Evolutionary conservation across 257 asterid genomes (phyloP), one percentile per base, ranked within the genome.

Genomic region (Ocimum tenuiflorum): DNA sequence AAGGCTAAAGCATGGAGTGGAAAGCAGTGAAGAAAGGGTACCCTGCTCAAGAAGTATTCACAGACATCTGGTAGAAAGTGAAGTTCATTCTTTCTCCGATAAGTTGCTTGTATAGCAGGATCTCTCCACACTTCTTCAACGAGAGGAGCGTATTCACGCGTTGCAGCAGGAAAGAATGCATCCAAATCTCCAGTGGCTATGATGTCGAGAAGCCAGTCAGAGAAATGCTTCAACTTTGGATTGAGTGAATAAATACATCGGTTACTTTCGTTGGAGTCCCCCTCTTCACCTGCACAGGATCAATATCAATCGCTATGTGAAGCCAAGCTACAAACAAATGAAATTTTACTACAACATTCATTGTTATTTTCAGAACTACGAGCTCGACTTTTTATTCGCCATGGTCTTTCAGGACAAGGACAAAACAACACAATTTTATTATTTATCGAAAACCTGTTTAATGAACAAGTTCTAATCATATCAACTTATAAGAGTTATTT

Each of bases 151-250:
- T 92, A 89, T 75, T 92, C 98, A 27, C 98, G 95, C 0, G 97
- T 87, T 29, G 97, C 98, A n/a, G 98, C 98, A 13, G 98, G 98
- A 73, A 89, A 92, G 71, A 89, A 89, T 12, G 96, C 88, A 73
- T 92, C 98, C 83, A 92, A 77, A 84, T 92, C 98, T 61, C 98
- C 98, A 0, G 95, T 92, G 42, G 98, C 96, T 74, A 92, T 86
- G 77, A 92, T 89, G 74, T 89, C 98, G 9, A 92, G 85, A 14
- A 92, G 95, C 98, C 98, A 92, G 63, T 92, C 91, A 0, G 98
- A 92, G 73, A 92, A 92, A 80, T 87, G 86, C 85, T 87, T 92
- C 84, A 92, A 62, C 83, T 83, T 81, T 13, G 85, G 92, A 75
- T 84, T 87, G 35, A 92, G 83, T 64, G 97, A 82, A 81, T 92